A percentile compares a stretch with the other conserved stretches of the same genome.
Conservation (phyloP, 768 basidiomycete genomes). For the Suillus variegatus region DNA sequence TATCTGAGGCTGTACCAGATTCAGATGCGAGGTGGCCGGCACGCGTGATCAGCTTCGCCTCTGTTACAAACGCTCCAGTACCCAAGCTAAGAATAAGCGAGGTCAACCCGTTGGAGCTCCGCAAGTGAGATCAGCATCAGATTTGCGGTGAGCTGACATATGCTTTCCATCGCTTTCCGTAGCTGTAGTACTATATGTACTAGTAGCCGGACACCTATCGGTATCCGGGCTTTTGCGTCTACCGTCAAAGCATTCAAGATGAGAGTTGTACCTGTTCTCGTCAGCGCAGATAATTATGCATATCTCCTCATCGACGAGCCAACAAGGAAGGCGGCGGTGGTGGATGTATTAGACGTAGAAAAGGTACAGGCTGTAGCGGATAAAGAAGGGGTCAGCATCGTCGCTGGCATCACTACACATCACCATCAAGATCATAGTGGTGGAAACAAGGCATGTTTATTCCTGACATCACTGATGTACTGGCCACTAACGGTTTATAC, state of each 20-base stretch:
- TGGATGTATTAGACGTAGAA: slow-evolving; percentile 78
- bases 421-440: slow-evolving; percentile 91
- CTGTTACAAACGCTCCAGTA: background rate
- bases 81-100: background rate
- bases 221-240: slow-evolving; percentile 21
- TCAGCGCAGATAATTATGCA: slow-evolving; percentile 82
- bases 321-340: slow-evolving; percentile 68
- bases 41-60: background rate
- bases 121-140: slow-evolving; percentile 4
- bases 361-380: slow-evolving; percentile 68
- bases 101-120: background rate
- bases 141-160: slow-evolving; percentile 10
- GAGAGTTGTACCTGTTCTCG: slow-evolving; percentile 79
- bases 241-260: slow-evolving; percentile 39
- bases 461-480: background rate
- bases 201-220: background rate
- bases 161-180: slow-evolving; percentile 6
- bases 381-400: slow-evolving; percentile 60
- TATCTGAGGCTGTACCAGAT: background rate
- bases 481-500: slow-evolving; percentile 12
- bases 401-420: slow-evolving; percentile 86
- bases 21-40: slow-evolving; percentile 5
- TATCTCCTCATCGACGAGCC: slow-evolving; percentile 76
- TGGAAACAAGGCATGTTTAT: slow-evolving; percentile 67
- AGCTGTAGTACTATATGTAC: background rate